Conservation (phyloP, 352 stramenopile genomes). For the Albugo laibachii region DNA sequence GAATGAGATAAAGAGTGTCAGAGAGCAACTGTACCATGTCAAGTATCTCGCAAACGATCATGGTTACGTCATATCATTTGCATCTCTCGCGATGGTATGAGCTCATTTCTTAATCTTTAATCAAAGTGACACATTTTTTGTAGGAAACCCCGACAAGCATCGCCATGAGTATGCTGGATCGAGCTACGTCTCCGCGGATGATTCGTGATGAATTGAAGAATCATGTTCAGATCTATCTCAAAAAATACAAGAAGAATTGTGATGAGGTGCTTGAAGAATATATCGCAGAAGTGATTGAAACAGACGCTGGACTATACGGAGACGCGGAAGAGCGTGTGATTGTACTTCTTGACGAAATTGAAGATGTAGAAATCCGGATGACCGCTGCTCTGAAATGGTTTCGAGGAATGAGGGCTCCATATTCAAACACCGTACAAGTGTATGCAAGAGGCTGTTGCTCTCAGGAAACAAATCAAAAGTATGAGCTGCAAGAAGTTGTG, state of each 20-base stretch:
- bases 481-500: conserved; percentile 38
- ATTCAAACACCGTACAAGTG: conserved; percentile 24
- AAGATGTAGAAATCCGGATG: conserved; percentile 10
- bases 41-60: conserved; percentile 21
- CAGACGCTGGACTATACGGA: conserved; percentile 9
- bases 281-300: conserved; percentile 20
- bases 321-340: conserved; percentile 14
- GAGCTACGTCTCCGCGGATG: conserved; percentile 14
- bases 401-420: conserved; percentile 26
- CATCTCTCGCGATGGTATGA: conserved; percentile 21
- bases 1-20: conserved; percentile 13
- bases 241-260: conserved; percentile 13
- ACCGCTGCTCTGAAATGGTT: conserved; percentile 17
- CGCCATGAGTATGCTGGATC: conserved; percentile 57
- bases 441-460: conserved; percentile 15
- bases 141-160: conserved; percentile 37
- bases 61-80: conserved; percentile 32
- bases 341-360: conserved; percentile 15
- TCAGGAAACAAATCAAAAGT: conserved; percentile 22
- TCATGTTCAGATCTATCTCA: conserved; percentile 28
- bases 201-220: conserved; percentile 16
- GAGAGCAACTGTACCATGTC: conserved; percentile 27
- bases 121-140: conserved; percentile 2
- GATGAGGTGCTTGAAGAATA: conserved; percentile 30
- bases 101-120: background rate